Evolutionary conservation across 768 basidiomycete genomes (phyloP), one percentile per base, ranked within the genome.

Genomic region (Boletus rubescentipes): DNA sequence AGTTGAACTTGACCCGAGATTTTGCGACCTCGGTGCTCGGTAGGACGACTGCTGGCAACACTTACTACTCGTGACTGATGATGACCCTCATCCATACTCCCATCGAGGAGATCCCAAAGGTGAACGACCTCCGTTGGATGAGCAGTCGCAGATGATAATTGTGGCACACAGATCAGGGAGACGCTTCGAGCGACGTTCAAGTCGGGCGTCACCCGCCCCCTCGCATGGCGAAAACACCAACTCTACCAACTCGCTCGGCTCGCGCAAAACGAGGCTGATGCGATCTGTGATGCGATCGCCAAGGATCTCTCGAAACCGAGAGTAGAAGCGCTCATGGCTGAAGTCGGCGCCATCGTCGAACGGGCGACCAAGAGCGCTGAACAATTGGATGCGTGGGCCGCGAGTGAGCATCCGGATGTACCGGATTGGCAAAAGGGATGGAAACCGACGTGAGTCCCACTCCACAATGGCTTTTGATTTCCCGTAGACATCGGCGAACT

Each of bases 141-240:
- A 11, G 10, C 16, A 30, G 14, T 42, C 47, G n/a, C 18, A 7
- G 14, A 3, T 34, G 21, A 20, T 1, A 4, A 37, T 16, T 31
- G 20, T 31, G 9, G 32, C 3, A 10, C 30, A 7, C 43, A 76
- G 75, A 72, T 74, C 53, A 65, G 73, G 56, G 69, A 67, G 11
- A 35, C 60, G 1, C 64, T 88, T 7, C 70, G 67, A 7, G 63
- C 69, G 32, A 79, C 79, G 6, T 89, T 87, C 70, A 67, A 67
- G n/a, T 59, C 74, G 0, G 81, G 83, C 4, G 59, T 72, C 36
- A 79, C 83, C 0, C 75, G 73, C n/a, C 70, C 82, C 3, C 60
- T 89, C 36, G 67, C 70, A 54, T 90, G 80, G 78, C 79, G 89
- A 15, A 79, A 80, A 49, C 75, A 79, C 42, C 89, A 91, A 58